A percentile compares a stretch with the other conserved stretches of the same genome.
phyloP scores from a whole-genome alignment of 768 basidiomycete genomes.

The Panellus pusillus region DNA sequence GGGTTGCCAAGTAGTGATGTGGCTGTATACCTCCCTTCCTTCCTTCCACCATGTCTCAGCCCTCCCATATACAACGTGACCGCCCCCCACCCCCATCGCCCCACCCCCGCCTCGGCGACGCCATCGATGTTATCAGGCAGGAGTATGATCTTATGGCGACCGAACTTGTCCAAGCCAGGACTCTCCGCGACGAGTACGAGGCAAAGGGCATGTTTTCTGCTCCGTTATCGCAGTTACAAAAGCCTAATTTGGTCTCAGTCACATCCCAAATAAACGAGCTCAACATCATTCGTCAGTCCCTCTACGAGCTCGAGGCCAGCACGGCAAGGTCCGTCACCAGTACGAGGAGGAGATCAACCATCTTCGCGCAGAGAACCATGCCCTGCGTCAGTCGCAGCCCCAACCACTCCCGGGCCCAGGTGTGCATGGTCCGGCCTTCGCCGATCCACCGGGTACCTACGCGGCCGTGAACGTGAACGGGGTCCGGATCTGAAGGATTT shows the following conservation, averaged over 20 bases:
- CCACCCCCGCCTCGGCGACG: slow-evolving; percentile 62
- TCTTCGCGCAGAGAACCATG: slow-evolving; percentile 67
- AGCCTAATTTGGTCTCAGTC: slow-evolving; percentile 41
- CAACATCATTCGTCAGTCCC: slow-evolving; percentile 82
- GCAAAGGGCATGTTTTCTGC: slow-evolving; percentile 66
- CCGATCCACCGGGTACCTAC: slow-evolving; percentile 1
- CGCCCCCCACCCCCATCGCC: too few relatives aligned
- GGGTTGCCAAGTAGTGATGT: too few relatives aligned
- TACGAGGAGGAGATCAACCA: slow-evolving; percentile 71
- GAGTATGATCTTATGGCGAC: slow-evolving; percentile 79
- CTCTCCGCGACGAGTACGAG: slow-evolving; percentile 89
- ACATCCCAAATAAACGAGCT: slow-evolving; percentile 86
- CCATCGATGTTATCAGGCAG: slow-evolving; percentile 76
- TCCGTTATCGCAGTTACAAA: background rate
- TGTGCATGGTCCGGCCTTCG: background rate
- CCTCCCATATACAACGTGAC: too few relatives aligned
- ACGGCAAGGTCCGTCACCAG: too few relatives aligned
- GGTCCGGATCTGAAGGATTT: slow-evolving; percentile 24
- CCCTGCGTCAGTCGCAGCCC: slow-evolving; percentile 38
- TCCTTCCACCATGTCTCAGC: too few relatives aligned
- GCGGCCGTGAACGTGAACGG: slow-evolving; percentile 32
- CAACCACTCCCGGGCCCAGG: slow-evolving; percentile 1
- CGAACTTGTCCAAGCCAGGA: slow-evolving; percentile 67
- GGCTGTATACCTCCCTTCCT: too few relatives aligned
- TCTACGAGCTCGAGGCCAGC: slow-evolving; percentile 91